Evolutionary conservation across 2,329 filamentous ascomycete species (phyloP), one percentile per base, ranked within the genome.

Genomic region (Ascochyta pisi): DNA sequence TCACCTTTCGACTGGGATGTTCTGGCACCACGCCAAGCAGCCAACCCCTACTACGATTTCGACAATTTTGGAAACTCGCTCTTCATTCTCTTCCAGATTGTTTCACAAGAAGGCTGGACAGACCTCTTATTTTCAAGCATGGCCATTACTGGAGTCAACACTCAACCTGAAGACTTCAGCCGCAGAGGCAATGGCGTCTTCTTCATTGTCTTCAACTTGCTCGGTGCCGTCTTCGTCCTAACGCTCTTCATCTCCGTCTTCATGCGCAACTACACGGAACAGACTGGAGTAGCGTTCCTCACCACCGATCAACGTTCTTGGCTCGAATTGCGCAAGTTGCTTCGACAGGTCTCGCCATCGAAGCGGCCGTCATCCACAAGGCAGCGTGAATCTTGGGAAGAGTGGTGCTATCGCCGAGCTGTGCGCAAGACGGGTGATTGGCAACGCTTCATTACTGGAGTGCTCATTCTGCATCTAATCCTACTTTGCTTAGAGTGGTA

Each of bases 251-350:
- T 99, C 43, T 98, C 95, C 53, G 95, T 99, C 58, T 99, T 99
- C 76, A 99, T 99, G 95, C 91, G 95, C 58, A 99, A 97, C 75
- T 99, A 99, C 77, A 99, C 95, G 0, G 95, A 99, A 77, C 93
- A 98, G 77, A 99, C 95, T 0, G 95, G 95, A 1, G 95, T 99
- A 39, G 95, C 95, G 2, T 99, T 94, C 73, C 80, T 99, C 67
- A 99, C 95, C 1, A 89, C 93, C 0, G 95, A 99, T 68, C 95
- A 99, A 74, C 88, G 95, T 65, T 96, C 94, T 0, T 99, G 95
- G 95, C 84, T 99, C 13, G 95, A 99, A 75, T 78, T 99, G 64
- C 86, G 95, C 54, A 99, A 99, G 77, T 82, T 97, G 23, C 81
- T 99, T 35, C 86, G 91, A 47, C 95, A 98, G 73, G 92, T 99